These are phyloP conservation scores for Testicularia cyperi DNA, from an alignment of 1,284 basidiomycete species.

Conservation along the genomic window DNA sequence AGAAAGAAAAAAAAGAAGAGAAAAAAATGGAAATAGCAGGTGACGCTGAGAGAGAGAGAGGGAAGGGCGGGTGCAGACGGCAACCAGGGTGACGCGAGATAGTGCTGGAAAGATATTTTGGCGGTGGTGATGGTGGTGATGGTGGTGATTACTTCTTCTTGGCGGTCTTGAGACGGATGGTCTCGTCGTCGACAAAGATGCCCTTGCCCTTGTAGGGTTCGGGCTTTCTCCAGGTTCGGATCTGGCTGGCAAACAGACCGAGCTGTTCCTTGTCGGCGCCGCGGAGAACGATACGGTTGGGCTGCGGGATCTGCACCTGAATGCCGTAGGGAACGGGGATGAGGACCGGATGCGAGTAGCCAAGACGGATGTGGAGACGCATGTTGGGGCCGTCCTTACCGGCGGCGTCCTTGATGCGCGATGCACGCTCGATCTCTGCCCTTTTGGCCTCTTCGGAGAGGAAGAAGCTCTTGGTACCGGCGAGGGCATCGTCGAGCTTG, in stretches of 20 bases:
- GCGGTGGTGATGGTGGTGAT: not conserved
- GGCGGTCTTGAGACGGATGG: slow-evolving; percentile 81
- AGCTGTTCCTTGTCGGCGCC: slow-evolving; percentile 68
- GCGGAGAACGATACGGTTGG: slow-evolving; percentile 64
- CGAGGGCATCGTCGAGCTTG: slow-evolving; percentile 41
- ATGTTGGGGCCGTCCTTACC: slow-evolving; percentile 25
- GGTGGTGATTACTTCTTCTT: slow-evolving; percentile 86
- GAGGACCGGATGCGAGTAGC: slow-evolving; percentile 83
- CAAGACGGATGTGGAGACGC: slow-evolving; percentile 64
- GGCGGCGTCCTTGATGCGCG: slow-evolving; percentile 2
- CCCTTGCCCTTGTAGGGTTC: slow-evolving; percentile 90
- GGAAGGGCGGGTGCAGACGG: no score
- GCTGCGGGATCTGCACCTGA: slow-evolving; percentile 58
- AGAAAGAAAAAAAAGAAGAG: no score
- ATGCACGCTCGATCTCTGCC: slow-evolving; percentile 27
- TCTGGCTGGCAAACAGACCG: slow-evolving; percentile 83
- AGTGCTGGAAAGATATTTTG: not conserved
- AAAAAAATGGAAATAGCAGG: no score
- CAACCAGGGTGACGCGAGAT: not conserved
- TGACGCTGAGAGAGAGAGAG: no score
- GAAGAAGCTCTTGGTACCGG: slow-evolving; percentile 29
- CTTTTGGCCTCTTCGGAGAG: slow-evolving; percentile 31
- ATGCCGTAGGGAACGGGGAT: slow-evolving; percentile 71
- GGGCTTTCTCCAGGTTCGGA: slow-evolving; percentile 80
- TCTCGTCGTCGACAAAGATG: slow-evolving; percentile 86